Evolutionary conservation across 2,329 filamentous ascomycete species (phyloP).

Genomic region (Venturia oleaginea): DNA sequence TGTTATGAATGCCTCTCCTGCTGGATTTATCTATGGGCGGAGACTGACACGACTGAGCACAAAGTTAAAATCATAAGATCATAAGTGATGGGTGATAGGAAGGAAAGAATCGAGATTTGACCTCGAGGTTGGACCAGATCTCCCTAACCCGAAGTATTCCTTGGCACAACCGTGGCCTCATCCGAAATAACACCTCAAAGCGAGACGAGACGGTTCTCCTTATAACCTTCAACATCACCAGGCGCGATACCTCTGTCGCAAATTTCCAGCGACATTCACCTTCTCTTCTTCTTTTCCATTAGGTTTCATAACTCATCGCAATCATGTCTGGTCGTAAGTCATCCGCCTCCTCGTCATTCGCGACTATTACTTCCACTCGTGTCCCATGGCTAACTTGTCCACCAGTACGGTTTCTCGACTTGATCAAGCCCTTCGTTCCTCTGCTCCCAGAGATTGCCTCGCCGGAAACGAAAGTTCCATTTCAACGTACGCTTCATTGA

Average conservation of each 20-base stretch:
- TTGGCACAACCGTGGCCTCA: too few species aligned
- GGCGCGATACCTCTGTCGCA: background rate
- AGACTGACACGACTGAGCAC: background rate
- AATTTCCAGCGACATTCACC: background rate
- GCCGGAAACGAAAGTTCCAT: slow-evolving; percentile 95
- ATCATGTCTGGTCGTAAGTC: slow-evolving; percentile 11
- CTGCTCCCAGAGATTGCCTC: slow-evolving; percentile 98
- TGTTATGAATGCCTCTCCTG: background rate
- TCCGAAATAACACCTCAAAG: too few species aligned
- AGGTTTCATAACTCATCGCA: background rate
- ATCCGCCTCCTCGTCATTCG: background rate
- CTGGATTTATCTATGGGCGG: background rate
- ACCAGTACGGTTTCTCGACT: slow-evolving; percentile 98
- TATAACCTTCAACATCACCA: background rate
- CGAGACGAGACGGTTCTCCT: too few species aligned
- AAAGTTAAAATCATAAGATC: background rate
- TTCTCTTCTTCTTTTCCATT: background rate
- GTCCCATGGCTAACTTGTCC: slow-evolving; percentile 8
- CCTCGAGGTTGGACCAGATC: background rate
- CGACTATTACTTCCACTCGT: background rate
- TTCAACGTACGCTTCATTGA: slow-evolving; percentile 65
- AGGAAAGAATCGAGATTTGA: background rate
- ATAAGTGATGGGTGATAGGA: background rate
- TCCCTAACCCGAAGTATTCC: too few species aligned
- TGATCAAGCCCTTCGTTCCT: slow-evolving; percentile 99